Evolutionary conservation across 2,329 filamentous ascomycete genomes (phyloP), one percentile per base, ranked within the genome.

Genomic region (Phaeosphaeria sp.): DNA sequence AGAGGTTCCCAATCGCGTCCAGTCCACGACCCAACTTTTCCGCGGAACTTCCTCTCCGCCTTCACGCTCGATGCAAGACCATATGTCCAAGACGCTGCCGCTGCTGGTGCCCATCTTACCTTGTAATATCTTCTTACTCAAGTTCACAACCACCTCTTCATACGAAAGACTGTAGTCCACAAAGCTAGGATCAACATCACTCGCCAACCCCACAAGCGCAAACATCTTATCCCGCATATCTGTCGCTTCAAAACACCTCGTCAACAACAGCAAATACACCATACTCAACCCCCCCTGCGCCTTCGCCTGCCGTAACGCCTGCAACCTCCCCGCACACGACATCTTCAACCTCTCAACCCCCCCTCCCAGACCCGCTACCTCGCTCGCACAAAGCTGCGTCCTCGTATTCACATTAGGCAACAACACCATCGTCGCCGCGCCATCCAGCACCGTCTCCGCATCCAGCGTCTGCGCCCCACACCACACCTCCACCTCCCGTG

Each of bases 151-250:
- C 5, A 51, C 21, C 20, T 24, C 20, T 6, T 27, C 21, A 21
- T 36, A 18, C 15, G 22, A 15, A 11, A 25, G 15, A 13, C 11
- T 18, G 18, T 51, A 51, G 27, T 51, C 36, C 13, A 51, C 49
- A 20, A 51, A 51, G 6, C 5, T 13, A 3, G 33, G 11, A 11
- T 25, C 49, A 24, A 43, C n/a, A 21, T 51, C 49, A 27, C 6
- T 17, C 33, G 49, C 51, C 15, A 58, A 17, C 15, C 56, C 56
- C 1, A 58, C 33, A 1, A 58, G 47, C 20, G 56, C 56, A 36
- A 58, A 58, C 6, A 51, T 48, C 6, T 58, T 54, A 20, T 58
- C 56, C 8, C 56, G 33, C 13, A 36, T 24, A 11, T 58, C 56
- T 11, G 51, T 58, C 8, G 56, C 42, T 7, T 51, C 42, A 18